Percentiles rank a stretch among this genome's conserved stretches.
Conservation (phyloP, 225 moss, liverwort and hornwort species). For the Physcomitrium patens region DNA sequence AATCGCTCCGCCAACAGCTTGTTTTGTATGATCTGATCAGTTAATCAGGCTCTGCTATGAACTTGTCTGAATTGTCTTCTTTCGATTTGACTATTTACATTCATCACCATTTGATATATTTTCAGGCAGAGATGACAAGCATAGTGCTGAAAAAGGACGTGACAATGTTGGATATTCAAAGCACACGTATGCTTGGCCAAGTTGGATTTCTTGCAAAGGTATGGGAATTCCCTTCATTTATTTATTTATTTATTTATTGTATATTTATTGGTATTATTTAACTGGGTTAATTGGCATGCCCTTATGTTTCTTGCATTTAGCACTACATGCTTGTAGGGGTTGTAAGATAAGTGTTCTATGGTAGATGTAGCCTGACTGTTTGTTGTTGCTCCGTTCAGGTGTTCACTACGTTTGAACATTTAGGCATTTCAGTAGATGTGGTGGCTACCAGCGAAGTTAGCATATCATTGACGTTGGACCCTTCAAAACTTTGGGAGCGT, state of each 20-base stretch:
- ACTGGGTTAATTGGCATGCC: not conserved
- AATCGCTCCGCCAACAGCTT: constrained; percentile 3
- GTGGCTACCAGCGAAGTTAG: constrained; percentile 99
- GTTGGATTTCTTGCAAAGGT: constrained; percentile 68
- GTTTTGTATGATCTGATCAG: not conserved
- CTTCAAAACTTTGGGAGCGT: constrained; percentile 93
- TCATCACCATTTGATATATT: not conserved
- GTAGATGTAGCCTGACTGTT: constrained; percentile 15
- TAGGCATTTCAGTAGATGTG: constrained; percentile 95
- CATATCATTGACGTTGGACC: constrained; percentile 92
- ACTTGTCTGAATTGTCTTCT: not conserved
- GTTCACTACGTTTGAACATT: constrained; percentile 85
- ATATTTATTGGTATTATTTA: no score
- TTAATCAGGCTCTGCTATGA: not conserved
- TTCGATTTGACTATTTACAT: not conserved
- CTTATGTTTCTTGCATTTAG: not conserved
- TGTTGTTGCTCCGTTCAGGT: constrained; percentile 48
- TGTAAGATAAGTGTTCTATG: not conserved
- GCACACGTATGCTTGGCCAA: constrained; percentile 72
- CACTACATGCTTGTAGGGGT: not conserved
- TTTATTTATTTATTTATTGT: no score
- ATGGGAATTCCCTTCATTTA: no score
- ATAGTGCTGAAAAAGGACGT: constrained; percentile 72
- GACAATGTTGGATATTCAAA: constrained; percentile 73
- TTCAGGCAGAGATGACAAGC: constrained; percentile 59